Evolutionary conservation across 1,139 yeast species (phyloP), one percentile per base, ranked within the genome.

Genomic region (Blastobotrys illinoisensis): DNA sequence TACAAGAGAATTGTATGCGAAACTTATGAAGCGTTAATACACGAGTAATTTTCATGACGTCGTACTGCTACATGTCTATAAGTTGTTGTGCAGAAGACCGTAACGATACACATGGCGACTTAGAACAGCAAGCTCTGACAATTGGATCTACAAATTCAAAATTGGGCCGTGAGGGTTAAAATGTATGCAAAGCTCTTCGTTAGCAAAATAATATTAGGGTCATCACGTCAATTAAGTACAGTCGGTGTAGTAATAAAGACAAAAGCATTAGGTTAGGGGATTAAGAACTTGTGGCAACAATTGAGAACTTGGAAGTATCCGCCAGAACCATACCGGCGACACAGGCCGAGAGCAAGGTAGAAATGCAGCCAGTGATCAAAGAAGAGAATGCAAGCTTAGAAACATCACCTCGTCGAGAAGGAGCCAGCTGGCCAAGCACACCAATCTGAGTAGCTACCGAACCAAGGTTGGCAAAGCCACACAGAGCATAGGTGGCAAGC

Each of bases 251-350:
- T 9, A 46, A 24, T 14, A 24, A 46, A 24, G 20, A 46, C 13
- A 46, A 23, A 46, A 24, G 13, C 20, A 46, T 46, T 24, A 46
- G 32, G 18, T n/a, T 16, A 46, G 6, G 23, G 7, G 21, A 46
- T 46, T 46, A 46, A 24, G 40, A 24, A 13, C n/a, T 14, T 21
- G 32, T 23, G 20, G 36, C 40, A n/a, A 9, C 18, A 3, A 13
- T 21, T n/a, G 40, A 5, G 32, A 52, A 52, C 36, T 44, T 36
- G 32, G 50, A 56, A 65, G 79, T 71, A 61, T 81, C 82, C 58
- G 82, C 82, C 66, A 83, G 74, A 44, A 82, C 82, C 86, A 83
- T 83, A 48, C 85, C 86, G 14, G 88, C 86, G 57, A 82, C 80
- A 55, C 84, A 81, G 23, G 88, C 86, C 9, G 85, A 78, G 53